A percentile compares a stretch with the other conserved stretches of the same genome.
Evolutionary conservation across 2,329 filamentous ascomycete genomes (phyloP).

Genomic region (Pyrenophora tritici-repentis): DNA sequence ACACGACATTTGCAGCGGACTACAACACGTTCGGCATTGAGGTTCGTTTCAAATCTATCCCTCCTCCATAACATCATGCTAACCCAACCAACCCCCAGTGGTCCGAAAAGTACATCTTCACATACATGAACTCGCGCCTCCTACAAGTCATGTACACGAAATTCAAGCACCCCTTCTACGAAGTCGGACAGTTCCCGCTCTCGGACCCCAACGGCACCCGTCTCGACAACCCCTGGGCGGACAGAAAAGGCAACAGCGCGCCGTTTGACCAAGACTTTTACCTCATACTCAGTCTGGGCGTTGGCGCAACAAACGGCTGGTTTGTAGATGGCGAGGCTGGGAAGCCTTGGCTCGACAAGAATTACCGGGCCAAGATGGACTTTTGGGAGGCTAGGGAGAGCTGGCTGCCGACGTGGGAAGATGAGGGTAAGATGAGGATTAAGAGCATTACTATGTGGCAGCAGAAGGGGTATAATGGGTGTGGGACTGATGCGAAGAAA

Average conservation of each 20-base stretch:
- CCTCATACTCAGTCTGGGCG: constrained; percentile 75
- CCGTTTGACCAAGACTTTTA: constrained; percentile 80
- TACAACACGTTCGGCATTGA: constrained; percentile 83
- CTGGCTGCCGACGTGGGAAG: constrained; percentile 75
- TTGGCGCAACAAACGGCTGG: constrained; percentile 82
- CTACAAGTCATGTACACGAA: constrained; percentile 79
- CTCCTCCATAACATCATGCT: background rate
- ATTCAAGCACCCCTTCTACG: constrained; percentile 70
- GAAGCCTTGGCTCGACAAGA: constrained; percentile 80
- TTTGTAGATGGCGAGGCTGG: constrained; percentile 72
- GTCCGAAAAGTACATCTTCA: constrained; percentile 87
- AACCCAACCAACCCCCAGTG: constrained; percentile 53
- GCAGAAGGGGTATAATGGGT: constrained; percentile 55
- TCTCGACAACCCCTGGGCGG: constrained; percentile 66
- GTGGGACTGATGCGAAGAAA: constrained; percentile 27
- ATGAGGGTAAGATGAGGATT: constrained; percentile 66
- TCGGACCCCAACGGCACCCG: constrained; percentile 68
- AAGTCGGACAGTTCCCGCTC: constrained; percentile 69
- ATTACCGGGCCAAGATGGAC: constrained; percentile 69
- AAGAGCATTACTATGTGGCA: constrained; percentile 66
- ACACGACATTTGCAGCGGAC: constrained; percentile 70
- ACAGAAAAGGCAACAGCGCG: constrained; percentile 64
- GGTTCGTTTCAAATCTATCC: constrained; percentile 19
- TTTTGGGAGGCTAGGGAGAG: constrained; percentile 72
- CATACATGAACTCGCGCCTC: constrained; percentile 79